Evolutionary conservation across 2,329 filamentous ascomycete species (phyloP), one percentile per base, ranked within the genome.

Genomic region (Blastomyces parvus): DNA sequence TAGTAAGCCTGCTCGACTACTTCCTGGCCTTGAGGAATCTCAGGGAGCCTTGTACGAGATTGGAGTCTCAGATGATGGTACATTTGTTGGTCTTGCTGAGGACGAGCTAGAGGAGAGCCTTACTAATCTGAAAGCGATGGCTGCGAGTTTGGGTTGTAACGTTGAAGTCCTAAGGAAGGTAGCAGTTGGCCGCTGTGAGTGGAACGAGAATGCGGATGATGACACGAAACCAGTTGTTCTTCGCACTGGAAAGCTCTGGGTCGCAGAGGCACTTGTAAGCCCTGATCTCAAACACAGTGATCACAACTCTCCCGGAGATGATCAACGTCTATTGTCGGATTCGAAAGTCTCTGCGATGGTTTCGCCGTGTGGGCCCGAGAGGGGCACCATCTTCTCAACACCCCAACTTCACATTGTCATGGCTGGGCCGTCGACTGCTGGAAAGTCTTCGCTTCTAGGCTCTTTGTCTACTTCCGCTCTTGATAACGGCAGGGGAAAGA

Each of bases 41-140:
- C 88, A 90, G 68, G 94, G 94, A 5, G 94, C 94, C 0, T 77
- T 97, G 59, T 99, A 99, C 70, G 93, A 99, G 74, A 96, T 99
- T 74, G 94, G 94, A 0, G 91, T 99, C 11, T 89, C 92, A 36
- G 94, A 99, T 74, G 91, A 97, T 77, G 94, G 94, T 8, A 91
- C 88, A 0, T 86, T 99, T 64, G 85, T 96, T 52, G 94, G 94
- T 0, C 80, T 99, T 57, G 89, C 90, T 1, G 86, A 89, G 67
- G 91, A 97, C 72, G 94, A 99, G 75, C 85, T 99, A 82, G 85
- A 93, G 65, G 93, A 97, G 76, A 97, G 91, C 73, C 81, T 97
- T 65, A 84, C 83, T 52, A 97, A 92, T 63, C 78, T 99, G 46
- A 85, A 87, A 65, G 86, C 89, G 60, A 99, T 99, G 93, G 93